phyloP scores from a whole-genome alignment of 495 filamentous ascomycete species.

The Neurospora sp. region DNA sequence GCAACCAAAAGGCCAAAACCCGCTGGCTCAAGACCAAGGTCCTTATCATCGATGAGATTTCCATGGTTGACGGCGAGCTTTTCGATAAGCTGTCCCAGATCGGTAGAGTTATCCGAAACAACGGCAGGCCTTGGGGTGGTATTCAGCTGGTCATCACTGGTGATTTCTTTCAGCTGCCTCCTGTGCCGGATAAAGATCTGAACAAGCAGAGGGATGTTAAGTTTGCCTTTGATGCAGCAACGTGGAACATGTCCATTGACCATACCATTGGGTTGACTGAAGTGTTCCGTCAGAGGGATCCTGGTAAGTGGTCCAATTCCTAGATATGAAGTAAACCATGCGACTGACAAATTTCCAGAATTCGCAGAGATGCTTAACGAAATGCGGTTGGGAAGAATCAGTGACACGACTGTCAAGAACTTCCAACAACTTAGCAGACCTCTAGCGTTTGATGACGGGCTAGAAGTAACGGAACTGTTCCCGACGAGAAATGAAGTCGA shows the following conservation, averaged over 20 bases:
- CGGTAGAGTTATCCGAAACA: conserved; percentile 69
- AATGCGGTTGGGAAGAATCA: conserved; percentile 82
- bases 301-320: conserved; percentile 40
- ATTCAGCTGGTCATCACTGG: conserved; percentile 95
- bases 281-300: conserved; percentile 92
- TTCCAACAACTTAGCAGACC: conserved; percentile 65
- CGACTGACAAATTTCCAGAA: conserved; percentile 31
- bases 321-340: background rate
- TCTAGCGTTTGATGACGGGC: conserved; percentile 58
- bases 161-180: conserved; percentile 95
- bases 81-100: conserved; percentile 94
- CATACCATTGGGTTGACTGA: conserved; percentile 94
- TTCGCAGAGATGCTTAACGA: conserved; percentile 96
- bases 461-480: conserved; percentile 91
- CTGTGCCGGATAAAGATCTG: conserved; percentile 59
- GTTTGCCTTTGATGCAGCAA: conserved; percentile 85
- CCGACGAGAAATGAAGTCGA: conserved; percentile 89
- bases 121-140: conserved; percentile 86
- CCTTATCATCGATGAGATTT: conserved; percentile 88
- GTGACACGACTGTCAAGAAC: conserved; percentile 51
- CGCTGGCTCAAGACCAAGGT: conserved; percentile 84
- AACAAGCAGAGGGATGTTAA: conserved; percentile 55
- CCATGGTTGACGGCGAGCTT: conserved; percentile 95
- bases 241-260: conserved; percentile 85
- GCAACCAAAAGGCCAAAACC: conserved; percentile 74